Evolutionary conservation across 208 protist genomes (phyloP), one percentile per base, ranked within the genome.

Genomic region (Balamuthia mandrillaris): DNA sequence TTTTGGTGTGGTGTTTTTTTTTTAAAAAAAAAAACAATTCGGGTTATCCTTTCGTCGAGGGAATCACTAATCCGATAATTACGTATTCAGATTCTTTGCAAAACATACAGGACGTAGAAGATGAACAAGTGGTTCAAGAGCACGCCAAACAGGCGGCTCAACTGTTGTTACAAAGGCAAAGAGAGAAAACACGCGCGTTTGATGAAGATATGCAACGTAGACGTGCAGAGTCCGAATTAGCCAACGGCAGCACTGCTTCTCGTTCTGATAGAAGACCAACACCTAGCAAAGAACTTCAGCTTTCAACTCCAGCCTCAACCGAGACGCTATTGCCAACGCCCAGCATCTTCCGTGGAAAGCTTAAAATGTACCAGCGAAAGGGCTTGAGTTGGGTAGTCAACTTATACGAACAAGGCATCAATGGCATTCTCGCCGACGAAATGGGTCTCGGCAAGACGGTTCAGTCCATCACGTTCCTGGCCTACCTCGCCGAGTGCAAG

Each of bases 371-470:
- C 52, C 88, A 90, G 77, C 6, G 81, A 3, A 89, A 90, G 45
- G 88, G 88, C 47, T 61, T 90, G 60, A 90, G 51, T 31, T 90
- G 88, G 88, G 78, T 90, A 31, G 81, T 89, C 3, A 89, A 89
- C 44, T 58, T 90, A 0, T 90, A 90, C 42, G 88, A 90, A 77
- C 85, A 90, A 78, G 88, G 88, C 68, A 90, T 90, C n/a, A 90
- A 90, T 65, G 87, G 87, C 49, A 90, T 90, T n/a, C 81, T 86
- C 24, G 81, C 81, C 18, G 81, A 86, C 49, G 81, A 86, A 31
- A 86, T 86, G 81, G 78, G 56, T 24, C 47, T 81, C 18, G 72
- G 72, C 29, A 81, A 81, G 72, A 81, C 72, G 45, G 72, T 81
- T 6, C 72, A 81, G 52, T 63, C 47, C 74, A 63, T 81, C 33